Evolutionary conservation across 2,329 filamentous ascomycete species (phyloP).

Genomic region (Colletotrichum filicis): DNA sequence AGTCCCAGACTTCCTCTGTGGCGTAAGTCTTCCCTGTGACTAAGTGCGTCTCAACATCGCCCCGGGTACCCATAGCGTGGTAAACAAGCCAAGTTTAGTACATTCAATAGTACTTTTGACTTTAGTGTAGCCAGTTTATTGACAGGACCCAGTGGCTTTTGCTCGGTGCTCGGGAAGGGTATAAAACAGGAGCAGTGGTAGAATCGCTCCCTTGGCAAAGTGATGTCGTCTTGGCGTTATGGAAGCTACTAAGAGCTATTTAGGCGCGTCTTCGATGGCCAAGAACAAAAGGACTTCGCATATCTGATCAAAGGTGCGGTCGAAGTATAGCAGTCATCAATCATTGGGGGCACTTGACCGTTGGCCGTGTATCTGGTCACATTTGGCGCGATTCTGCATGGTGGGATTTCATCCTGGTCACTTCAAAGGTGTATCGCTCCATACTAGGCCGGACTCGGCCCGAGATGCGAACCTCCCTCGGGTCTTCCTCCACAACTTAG

Average conservation of each 20-base stretch:
- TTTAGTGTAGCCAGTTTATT: neutral
- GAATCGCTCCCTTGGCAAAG: neutral
- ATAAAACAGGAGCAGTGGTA: neutral
- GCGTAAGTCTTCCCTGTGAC: constrained; percentile 10
- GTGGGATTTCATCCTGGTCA: neutral
- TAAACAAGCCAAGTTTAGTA: too few species aligned
- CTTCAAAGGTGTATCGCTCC: neutral
- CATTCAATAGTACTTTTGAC: neutral
- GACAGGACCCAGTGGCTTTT: neutral
- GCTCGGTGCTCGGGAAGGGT: neutral
- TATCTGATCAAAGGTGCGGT: neutral
- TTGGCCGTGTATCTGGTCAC: neutral
- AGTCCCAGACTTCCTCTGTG: neutral
- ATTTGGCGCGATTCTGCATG: neutral
- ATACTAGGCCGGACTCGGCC: neutral
- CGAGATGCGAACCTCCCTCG: neutral
- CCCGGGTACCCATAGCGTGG: neutral
- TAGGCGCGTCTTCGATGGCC: neutral
- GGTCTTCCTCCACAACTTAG: neutral
- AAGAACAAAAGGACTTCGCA: neutral
- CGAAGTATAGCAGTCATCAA: neutral
- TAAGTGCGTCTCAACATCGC: neutral
- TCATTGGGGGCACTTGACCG: neutral
- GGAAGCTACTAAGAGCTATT: neutral
- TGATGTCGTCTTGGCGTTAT: neutral